A percentile compares a stretch with the other conserved stretches of the same genome.
phyloP scores from a whole-genome alignment of 345 rosid genomes.

The Sonneratia caseolaris region DNA sequence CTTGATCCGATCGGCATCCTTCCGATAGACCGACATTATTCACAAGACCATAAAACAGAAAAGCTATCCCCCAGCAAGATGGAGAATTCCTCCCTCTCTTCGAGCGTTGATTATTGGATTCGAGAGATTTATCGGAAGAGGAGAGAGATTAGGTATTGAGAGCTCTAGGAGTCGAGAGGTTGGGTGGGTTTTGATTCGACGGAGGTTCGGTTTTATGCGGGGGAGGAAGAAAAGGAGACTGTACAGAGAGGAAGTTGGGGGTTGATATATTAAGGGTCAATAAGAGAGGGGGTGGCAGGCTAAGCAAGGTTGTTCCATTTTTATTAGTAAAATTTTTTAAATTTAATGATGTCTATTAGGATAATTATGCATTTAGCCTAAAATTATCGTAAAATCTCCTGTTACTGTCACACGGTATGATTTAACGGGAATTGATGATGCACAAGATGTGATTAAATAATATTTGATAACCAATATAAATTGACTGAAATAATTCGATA shows the following conservation, averaged over 20 bases:
- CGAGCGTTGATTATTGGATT: neutral
- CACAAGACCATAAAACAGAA: neutral
- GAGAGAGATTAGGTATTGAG: neutral
- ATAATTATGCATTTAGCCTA: too few relatives aligned
- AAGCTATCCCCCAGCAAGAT: neutral
- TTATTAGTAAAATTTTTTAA: too few relatives aligned
- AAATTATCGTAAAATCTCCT: too few relatives aligned
- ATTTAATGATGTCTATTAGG: too few relatives aligned
- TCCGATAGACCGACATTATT: conserved; percentile 9
- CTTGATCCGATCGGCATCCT: conserved; percentile 74
- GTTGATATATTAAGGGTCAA: conserved; percentile 9
- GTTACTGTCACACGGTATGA: too few relatives aligned
- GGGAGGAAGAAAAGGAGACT: neutral
- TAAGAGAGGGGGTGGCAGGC: too few relatives aligned
- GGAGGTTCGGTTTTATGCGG: neutral
- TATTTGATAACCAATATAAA: too few relatives aligned
- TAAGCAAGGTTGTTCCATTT: too few relatives aligned
- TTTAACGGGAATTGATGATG: too few relatives aligned
- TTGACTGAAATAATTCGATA: too few relatives aligned
- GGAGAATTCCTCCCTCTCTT: neutral
- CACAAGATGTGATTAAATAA: too few relatives aligned
- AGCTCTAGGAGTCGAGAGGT: neutral
- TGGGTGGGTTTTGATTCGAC: neutral
- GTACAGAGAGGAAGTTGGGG: conserved; percentile 10
- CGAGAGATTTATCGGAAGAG: too few relatives aligned